A percentile compares a stretch with the other conserved stretches of the same genome.
phyloP scores from a whole-genome alignment of 495 filamentous ascomycete species.

The Podospora pseudoanserina region DNA sequence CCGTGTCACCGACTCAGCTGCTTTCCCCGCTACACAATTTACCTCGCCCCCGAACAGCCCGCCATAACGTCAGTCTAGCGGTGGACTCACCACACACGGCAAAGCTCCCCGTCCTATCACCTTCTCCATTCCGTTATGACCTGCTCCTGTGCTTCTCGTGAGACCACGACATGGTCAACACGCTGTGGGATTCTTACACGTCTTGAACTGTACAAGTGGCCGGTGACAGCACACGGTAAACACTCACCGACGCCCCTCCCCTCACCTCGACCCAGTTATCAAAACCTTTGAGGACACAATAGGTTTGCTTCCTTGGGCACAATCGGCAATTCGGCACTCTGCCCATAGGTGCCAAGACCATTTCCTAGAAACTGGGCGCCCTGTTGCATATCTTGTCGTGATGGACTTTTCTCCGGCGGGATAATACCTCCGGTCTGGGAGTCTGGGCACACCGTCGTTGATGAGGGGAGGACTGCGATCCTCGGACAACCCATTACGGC shows the following conservation, averaged over 20 bases:
- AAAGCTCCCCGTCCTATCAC: not conserved
- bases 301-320: not conserved
- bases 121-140: not conserved
- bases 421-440: not conserved
- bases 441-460: not conserved
- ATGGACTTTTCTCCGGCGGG: not conserved
- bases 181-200: not conserved
- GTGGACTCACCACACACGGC: conserved; percentile 1
- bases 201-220: not conserved
- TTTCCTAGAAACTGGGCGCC: not conserved
- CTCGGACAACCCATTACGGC: not conserved
- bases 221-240: too few relatives aligned
- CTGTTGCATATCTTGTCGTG: not conserved
- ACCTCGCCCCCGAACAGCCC: not conserved
- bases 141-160: not conserved
- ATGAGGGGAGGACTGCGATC: not conserved
- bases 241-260: not conserved
- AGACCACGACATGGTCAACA: not conserved
- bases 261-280: too few relatives aligned
- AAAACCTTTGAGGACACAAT: too few relatives aligned
- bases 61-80: conserved; percentile 5
- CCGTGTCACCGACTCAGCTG: conserved; percentile 4
- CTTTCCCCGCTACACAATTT: conserved; percentile 1
- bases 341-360: not conserved
- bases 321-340: not conserved